These are phyloP conservation scores for Alternaria sp. DNA, from an alignment of 2,329 filamentous ascomycete species.

Conservation along the genomic window DNA sequence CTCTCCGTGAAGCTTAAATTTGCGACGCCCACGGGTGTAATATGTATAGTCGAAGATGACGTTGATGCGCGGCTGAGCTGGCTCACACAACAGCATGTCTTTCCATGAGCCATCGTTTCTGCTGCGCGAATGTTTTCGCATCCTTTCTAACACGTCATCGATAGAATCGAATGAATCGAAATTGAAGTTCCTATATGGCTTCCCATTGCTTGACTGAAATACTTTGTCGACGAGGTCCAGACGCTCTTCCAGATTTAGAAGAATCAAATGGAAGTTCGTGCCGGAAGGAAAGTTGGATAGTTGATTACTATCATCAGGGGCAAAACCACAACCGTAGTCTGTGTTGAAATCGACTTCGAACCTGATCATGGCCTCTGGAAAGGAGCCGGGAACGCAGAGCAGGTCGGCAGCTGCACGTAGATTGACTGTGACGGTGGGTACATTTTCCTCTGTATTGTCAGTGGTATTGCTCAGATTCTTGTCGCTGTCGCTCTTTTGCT, in stretches of 20 bases:
- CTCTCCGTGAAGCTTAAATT: not conserved
- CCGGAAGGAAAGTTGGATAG: not conserved
- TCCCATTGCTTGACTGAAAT: accelerated
- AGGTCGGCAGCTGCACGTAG: not conserved
- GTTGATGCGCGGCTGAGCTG: not conserved
- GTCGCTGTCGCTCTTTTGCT: not conserved
- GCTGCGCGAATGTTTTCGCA: not conserved
- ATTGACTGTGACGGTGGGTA: not conserved
- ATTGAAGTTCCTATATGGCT: accelerated
- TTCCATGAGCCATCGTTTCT: not conserved
- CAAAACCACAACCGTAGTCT: not conserved
- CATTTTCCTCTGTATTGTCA: not conserved
- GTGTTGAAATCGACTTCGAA: not conserved
- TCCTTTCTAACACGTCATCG: not conserved
- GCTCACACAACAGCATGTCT: not conserved
- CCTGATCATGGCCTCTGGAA: not conserved
- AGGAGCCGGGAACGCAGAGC: not conserved
- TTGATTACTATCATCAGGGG: not conserved
- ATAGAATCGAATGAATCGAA: not conserved
- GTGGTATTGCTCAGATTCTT: not conserved
- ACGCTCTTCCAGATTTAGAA: not conserved
- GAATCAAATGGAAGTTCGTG: not conserved
- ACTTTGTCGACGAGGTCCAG: not conserved
- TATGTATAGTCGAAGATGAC: not conserved
- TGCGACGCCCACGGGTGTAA: not conserved